phyloP scores from a whole-genome alignment of 2,329 filamentous ascomycete species.

The Eurotiales sp. region DNA sequence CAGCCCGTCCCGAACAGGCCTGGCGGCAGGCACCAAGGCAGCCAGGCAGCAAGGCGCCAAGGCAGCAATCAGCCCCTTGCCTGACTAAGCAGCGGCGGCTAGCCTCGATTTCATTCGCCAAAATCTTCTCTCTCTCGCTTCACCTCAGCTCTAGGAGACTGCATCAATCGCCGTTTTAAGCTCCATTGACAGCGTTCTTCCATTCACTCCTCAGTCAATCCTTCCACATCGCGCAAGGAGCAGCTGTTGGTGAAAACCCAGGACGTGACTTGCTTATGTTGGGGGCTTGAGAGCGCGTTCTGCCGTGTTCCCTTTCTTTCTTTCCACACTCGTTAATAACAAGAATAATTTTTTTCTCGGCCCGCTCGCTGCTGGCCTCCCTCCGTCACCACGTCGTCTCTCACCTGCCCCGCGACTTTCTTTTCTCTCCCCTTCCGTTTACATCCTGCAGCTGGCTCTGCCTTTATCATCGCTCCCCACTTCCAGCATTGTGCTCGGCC shows the following conservation, averaged over 20 bases:
- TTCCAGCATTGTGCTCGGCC: conserved; percentile 18
- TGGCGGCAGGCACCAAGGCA: not conserved
- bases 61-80: not conserved
- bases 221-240: not conserved
- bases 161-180: no score
- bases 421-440: conserved; percentile 50
- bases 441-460: conserved; percentile 65
- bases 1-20: not conserved
- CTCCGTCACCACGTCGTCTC: conserved; percentile 29
- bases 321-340: not conserved
- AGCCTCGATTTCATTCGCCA: conserved; percentile 6
- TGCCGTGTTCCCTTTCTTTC: not conserved
- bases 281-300: not conserved
- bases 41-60: not conserved
- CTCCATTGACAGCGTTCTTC: not conserved
- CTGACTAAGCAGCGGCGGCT: not conserved
- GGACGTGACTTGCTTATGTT: conserved; percentile 4
- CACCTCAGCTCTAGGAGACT: not conserved
- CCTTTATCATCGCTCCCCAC: conserved; percentile 44
- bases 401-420: conserved; percentile 28
- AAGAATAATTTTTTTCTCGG: conserved; percentile 16
- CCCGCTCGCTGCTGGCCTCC: conserved; percentile 20
- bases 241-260: conserved; percentile 1
- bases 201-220: no score
- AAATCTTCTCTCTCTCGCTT: conserved; percentile 1